Evolutionary conservation across 2,329 filamentous ascomycete species (phyloP).

Genomic region (Diaporthe capsici): DNA sequence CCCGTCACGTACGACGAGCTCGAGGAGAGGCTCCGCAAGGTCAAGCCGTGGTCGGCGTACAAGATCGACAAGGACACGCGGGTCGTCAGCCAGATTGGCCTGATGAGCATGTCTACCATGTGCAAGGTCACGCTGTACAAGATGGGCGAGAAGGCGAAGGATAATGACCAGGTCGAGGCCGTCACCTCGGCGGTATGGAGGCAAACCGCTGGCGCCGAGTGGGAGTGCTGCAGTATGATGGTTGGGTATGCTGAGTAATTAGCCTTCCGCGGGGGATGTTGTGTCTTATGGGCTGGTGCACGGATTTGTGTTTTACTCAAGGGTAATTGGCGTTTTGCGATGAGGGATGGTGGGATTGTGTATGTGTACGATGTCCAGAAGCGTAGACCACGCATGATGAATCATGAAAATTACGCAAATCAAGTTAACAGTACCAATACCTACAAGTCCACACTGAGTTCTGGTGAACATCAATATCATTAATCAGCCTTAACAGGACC

Average conservation of each 20-base stretch:
- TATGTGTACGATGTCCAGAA: not conserved
- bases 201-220: slow-evolving; percentile 55
- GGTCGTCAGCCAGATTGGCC: slow-evolving; percentile 54
- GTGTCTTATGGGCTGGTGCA: not conserved
- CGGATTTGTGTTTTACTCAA: not conserved
- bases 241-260: slow-evolving; percentile 41
- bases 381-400: slow-evolving; percentile 2
- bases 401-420: not conserved
- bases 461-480: not conserved
- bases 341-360: not conserved
- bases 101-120: slow-evolving; percentile 55
- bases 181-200: slow-evolving; percentile 51
- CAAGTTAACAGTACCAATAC: no score
- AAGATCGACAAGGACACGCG: slow-evolving; percentile 50
- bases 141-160: slow-evolving; percentile 44
- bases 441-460: not conserved
- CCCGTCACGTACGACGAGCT: slow-evolving; percentile 49
- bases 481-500: no score
- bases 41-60: slow-evolving; percentile 49
- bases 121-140: slow-evolving; percentile 52
- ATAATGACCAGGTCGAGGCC: slow-evolving; percentile 49
- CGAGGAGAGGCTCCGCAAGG: slow-evolving; percentile 49
- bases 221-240: slow-evolving; percentile 47
- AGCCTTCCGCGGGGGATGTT: not conserved
- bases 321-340: slow-evolving; percentile 11